Evolutionary conservation across 1,284 basidiomycete species (phyloP).

Genomic region (Microbotryum silenes-acaulis): DNA sequence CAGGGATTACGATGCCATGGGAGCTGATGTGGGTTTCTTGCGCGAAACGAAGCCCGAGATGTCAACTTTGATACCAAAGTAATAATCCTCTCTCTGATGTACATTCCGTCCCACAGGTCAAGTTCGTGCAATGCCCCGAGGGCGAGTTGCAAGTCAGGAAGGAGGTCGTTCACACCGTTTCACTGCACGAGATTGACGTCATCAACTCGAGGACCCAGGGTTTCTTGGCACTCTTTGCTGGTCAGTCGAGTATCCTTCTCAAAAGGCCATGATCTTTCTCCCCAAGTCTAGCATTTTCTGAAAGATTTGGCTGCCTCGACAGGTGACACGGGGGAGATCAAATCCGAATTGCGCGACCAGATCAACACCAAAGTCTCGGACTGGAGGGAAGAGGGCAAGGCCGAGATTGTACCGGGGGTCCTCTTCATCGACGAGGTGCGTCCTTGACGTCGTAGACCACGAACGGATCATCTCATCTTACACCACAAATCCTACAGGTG

Average conservation of each 20-base stretch:
- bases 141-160: constrained; percentile 96
- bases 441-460: not conserved
- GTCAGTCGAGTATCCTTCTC: constrained; percentile 45
- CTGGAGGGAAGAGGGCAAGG: constrained; percentile 98
- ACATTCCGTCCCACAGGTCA: constrained; percentile 55
- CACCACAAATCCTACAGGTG: constrained; percentile 63
- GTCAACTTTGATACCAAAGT: not conserved
- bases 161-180: constrained; percentile 94
- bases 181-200: constrained; percentile 96
- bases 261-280: no score
- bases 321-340: constrained; percentile 97
- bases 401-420: constrained; percentile 93
- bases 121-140: constrained; percentile 95
- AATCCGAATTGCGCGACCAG: constrained; percentile 90
- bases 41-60: not conserved
- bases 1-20: constrained; percentile 97
- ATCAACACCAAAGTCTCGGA: constrained; percentile 95
- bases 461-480: not conserved
- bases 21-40: constrained; percentile 71
- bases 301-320: constrained; percentile 51
- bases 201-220: constrained; percentile 97
- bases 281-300: constrained; percentile 38
- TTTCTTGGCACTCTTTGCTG: constrained; percentile 55
- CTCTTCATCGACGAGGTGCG: constrained; percentile 31
- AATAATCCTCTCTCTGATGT: not conserved